These are phyloP conservation scores for Macrocystidia cucumis DNA, from an alignment of 1,284 basidiomycete species.

Conservation along the genomic window DNA sequence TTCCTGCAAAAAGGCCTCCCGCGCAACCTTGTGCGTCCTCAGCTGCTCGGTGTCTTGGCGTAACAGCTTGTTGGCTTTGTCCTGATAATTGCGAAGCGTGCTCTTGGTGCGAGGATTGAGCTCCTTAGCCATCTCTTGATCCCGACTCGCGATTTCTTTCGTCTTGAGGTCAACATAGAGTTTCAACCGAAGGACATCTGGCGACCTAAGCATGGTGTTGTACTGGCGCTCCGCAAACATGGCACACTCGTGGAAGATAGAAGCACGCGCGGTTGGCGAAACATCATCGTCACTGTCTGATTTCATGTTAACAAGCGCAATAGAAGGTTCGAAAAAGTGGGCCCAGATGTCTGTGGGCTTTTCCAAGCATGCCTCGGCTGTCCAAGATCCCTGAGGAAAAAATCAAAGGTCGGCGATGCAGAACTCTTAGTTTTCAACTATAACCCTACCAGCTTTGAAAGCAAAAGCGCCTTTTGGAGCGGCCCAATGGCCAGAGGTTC, in stretches of 20 bases:
- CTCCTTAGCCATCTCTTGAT: slow-evolving; percentile 29
- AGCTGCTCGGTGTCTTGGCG: slow-evolving; percentile 56
- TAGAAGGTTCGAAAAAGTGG: slow-evolving; percentile 66
- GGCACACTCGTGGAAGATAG: slow-evolving; percentile 81
- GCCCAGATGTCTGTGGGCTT: slow-evolving; percentile 71
- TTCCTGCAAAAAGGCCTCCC: slow-evolving; percentile 60
- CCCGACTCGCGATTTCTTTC: slow-evolving; percentile 49
- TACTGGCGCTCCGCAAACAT: slow-evolving; percentile 88
- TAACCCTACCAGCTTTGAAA: slow-evolving; percentile 52
- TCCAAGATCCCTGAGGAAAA: slow-evolving; percentile 75
- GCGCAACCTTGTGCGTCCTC: slow-evolving; percentile 48
- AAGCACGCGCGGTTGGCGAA: slow-evolving; percentile 34
- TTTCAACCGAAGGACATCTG: slow-evolving; percentile 67
- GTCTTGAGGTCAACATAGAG: slow-evolving; percentile 70
- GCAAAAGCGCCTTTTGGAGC: slow-evolving; percentile 35
- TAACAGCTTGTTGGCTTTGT: slow-evolving; percentile 30
- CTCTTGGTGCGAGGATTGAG: slow-evolving; percentile 16
- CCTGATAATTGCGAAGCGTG: slow-evolving; percentile 20
- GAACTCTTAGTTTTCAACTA: background rate
- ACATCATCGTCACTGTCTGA: slow-evolving; percentile 9
- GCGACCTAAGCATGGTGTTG: slow-evolving; percentile 58
- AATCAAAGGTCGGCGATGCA: slow-evolving; percentile 4
- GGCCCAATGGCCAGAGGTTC: slow-evolving; percentile 9
- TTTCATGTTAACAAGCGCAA: slow-evolving; percentile 27
- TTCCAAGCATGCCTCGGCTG: slow-evolving; percentile 77